phyloP scores from a whole-genome alignment of 2,329 filamentous ascomycete species.

The Niveomyces coronatus region DNA sequence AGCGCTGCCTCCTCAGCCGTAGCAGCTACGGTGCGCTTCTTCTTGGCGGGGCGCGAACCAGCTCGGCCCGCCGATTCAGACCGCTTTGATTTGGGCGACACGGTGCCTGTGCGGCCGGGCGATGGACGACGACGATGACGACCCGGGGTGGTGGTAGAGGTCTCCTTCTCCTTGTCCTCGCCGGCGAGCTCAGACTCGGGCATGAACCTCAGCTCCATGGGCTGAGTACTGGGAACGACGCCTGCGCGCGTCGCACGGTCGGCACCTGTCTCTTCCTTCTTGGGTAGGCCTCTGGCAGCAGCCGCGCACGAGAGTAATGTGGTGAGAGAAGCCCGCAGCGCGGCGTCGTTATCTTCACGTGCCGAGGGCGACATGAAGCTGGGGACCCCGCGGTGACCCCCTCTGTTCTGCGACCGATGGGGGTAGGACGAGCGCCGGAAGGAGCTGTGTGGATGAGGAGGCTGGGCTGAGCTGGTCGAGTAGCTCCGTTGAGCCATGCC shows the following conservation, averaged over 20 bases:
- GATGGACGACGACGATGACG: constrained; percentile 17
- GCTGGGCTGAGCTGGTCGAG: constrained; percentile 38
- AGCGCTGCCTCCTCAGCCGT: constrained; percentile 27
- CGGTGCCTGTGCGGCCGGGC: constrained; percentile 16
- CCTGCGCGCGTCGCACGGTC: constrained; percentile 24
- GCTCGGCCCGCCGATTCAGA: constrained; percentile 30
- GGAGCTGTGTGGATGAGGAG: constrained; percentile 38
- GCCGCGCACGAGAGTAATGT: constrained; percentile 92
- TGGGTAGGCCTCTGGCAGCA: constrained; percentile 73
- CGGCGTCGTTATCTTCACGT: constrained; percentile 86
- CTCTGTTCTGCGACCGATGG: constrained; percentile 36
- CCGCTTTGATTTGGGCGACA: constrained; percentile 40
- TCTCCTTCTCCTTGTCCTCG: constrained; percentile 18
- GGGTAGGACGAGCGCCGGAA: constrained; percentile 40
- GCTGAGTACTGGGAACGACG: constrained; percentile 38
- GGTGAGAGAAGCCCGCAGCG: constrained; percentile 83
- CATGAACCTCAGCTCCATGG: constrained; percentile 48
- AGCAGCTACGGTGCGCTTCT: constrained; percentile 41
- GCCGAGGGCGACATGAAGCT: constrained; percentile 65
- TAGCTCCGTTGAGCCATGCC: constrained; percentile 36
- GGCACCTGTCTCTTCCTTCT: constrained; percentile 40
- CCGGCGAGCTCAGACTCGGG: constrained; percentile 49
- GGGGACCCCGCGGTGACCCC: constrained; percentile 35
- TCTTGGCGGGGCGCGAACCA: constrained; percentile 40
- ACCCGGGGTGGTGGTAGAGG: constrained; percentile 12